These are phyloP conservation scores for Solanum chilense DNA, from an alignment of 257 asterid genomes.

Conservation along the genomic window DNA sequence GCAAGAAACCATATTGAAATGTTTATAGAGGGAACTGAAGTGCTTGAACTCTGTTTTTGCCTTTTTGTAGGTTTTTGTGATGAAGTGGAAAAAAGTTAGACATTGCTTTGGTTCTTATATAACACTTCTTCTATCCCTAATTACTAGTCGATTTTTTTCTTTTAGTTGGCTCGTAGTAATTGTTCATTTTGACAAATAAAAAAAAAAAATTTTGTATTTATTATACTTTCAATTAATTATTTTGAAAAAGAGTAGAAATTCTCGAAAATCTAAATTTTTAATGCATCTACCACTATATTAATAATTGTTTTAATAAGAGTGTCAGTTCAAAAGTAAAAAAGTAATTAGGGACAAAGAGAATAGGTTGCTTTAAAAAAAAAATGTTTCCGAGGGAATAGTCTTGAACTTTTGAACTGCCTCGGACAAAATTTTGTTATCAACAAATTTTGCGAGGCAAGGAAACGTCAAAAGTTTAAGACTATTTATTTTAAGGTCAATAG, in stretches of 20 bases:
- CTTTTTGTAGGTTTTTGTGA: neutral
- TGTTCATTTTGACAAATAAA: too few species aligned
- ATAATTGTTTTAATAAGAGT: too few species aligned
- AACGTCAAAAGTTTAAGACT: neutral
- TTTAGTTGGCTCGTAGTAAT: accelerated
- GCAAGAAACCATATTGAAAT: neutral
- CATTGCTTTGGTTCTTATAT: neutral
- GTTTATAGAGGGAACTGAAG: neutral
- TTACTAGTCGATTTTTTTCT: too few species aligned
- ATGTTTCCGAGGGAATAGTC: neutral
- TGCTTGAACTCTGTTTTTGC: neutral
- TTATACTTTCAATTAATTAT: too few species aligned
- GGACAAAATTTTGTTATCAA: neutral
- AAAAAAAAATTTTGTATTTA: too few species aligned
- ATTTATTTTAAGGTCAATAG: neutral
- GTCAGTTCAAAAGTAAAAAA: too few species aligned
- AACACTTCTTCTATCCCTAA: neutral
- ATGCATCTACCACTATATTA: too few species aligned
- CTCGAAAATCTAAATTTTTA: too few species aligned
- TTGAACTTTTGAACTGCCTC: neutral
- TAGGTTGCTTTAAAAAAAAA: neutral
- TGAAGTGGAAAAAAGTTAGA: neutral
- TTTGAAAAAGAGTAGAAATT: too few species aligned
- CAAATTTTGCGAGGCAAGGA: neutral
- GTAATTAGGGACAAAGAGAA: accelerated